phyloP scores from a whole-genome alignment of 805 yeast genomes.

The Pichia nanzhaoensis region DNA sequence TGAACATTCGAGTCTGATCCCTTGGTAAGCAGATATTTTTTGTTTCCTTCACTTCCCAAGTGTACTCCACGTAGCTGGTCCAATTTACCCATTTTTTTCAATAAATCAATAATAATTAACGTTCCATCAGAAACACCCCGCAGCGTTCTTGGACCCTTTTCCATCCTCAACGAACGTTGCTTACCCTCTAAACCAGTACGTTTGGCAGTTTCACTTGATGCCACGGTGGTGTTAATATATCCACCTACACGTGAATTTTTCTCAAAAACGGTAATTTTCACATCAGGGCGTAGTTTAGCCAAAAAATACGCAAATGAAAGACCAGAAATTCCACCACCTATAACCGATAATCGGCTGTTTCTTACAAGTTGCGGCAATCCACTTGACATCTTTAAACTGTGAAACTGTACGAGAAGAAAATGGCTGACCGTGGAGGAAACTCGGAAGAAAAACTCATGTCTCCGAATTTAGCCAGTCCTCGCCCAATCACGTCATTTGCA shows the following conservation, averaged over 20 bases:
- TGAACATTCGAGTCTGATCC: conserved; percentile 14
- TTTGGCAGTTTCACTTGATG: conserved; percentile 23
- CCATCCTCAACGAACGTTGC: conserved; percentile 33
- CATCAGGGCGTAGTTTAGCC: conserved; percentile 68
- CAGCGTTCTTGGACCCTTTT: conserved; percentile 88
- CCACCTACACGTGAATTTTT: conserved; percentile 60
- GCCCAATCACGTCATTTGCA: no score
- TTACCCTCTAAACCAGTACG: conserved; percentile 18
- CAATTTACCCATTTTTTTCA: conserved; percentile 41
- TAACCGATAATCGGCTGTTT: conserved; percentile 51
- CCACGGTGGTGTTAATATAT: conserved; percentile 50
- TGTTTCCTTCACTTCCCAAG: conserved; percentile 55
- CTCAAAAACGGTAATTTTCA: conserved; percentile 59
- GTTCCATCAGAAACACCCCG: conserved; percentile 81
- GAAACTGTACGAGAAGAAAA: no score
- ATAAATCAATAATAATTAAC: conserved; percentile 54
- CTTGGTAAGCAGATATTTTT: conserved; percentile 52
- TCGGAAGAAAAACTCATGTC: no score
- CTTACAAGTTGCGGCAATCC: conserved; percentile 5
- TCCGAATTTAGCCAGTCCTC: no score
- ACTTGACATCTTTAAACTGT: no score
- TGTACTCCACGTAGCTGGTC: conserved; percentile 55
- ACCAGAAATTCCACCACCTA: conserved; percentile 91
- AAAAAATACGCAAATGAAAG: conserved; percentile 66
- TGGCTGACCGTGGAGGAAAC: no score